A percentile compares a stretch with the other conserved stretches of the same genome.
Conservation (phyloP, 176 grass and related monocot species). For the Dendrocalamus sinicus region DNA sequence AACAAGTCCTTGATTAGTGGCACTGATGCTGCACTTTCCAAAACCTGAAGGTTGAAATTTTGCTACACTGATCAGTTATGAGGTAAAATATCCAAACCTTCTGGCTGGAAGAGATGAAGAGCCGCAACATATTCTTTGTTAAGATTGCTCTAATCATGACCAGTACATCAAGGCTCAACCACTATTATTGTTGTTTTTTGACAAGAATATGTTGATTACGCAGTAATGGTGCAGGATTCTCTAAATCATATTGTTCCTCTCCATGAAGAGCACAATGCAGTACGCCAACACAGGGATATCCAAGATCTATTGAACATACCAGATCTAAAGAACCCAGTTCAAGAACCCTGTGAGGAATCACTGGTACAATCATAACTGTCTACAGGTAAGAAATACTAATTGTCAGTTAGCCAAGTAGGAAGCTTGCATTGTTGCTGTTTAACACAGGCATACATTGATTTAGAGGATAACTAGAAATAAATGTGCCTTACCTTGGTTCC, state of each 20-base stretch:
- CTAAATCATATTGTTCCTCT: conserved; percentile 1
- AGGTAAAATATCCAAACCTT: conserved; percentile 2
- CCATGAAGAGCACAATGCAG: conserved; percentile 19
- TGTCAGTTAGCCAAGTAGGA: conserved; percentile 40
- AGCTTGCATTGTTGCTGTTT: conserved; percentile 3
- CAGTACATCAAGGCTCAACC: background rate
- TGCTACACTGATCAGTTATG: background rate
- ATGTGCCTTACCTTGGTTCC: conserved; percentile 60
- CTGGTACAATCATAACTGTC: conserved; percentile 73
- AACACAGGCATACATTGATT: conserved; percentile 18
- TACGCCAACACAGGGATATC: background rate
- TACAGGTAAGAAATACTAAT: conserved; percentile 48
- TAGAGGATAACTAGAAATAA: conserved; percentile 16
- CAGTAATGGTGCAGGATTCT: background rate
- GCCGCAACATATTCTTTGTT: conserved; percentile 8
- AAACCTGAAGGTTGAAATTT: conserved; percentile 54
- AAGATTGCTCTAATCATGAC: conserved; percentile 7
- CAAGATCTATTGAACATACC: conserved; percentile 45
- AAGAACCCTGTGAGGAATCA: conserved; percentile 62
- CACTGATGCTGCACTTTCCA: conserved; percentile 55
- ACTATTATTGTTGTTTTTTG: background rate
- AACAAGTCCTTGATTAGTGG: conserved; percentile 66
- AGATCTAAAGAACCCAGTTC: conserved; percentile 68
- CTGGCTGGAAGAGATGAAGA: background rate
- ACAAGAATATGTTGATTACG: background rate